A percentile compares a stretch with the other conserved stretches of the same genome.
Evolutionary conservation across 352 stramenopile species (phyloP).

Genomic region (Phytophthora multivora): DNA sequence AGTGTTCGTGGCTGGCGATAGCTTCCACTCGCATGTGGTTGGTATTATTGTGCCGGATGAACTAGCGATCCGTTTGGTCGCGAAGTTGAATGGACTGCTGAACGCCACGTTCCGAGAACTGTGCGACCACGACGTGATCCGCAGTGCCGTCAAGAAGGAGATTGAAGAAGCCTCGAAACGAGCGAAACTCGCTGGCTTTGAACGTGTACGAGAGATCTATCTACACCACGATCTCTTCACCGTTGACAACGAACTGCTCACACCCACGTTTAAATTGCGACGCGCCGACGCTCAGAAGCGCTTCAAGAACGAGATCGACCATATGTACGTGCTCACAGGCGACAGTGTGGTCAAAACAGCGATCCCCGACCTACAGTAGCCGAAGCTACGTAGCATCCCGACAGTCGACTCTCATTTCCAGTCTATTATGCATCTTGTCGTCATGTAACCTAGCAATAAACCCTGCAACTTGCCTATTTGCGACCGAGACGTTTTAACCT

Average conservation of each 20-base stretch:
- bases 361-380: constrained; percentile 22
- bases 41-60: constrained; percentile 92
- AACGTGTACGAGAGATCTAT: constrained; percentile 92
- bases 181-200: constrained; percentile 90
- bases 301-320: constrained; percentile 73
- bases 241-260: constrained; percentile 94
- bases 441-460: constrained; percentile 23
- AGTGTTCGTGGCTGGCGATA: constrained; percentile 97
- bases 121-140: constrained; percentile 53
- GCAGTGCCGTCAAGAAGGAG: constrained; percentile 51
- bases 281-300: constrained; percentile 62
- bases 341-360: constrained; percentile 51
- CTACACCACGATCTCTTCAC: constrained; percentile 91
- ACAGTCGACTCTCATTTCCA: no score
- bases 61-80: constrained; percentile 36
- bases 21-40: constrained; percentile 94
- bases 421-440: constrained; percentile 27
- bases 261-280: constrained; percentile 98
- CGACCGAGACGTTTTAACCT: constrained; percentile 51
- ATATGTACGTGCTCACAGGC: constrained; percentile 69
- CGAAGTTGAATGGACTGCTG: constrained; percentile 35
- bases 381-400: no score
- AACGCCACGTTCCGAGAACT: constrained; percentile 48
- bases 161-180: constrained; percentile 57
- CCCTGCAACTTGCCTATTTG: constrained; percentile 6